Base-by-base conservation (phyloP, 371 early-diverging fungal genomes). In the Apophysomyces sp. region DNA sequence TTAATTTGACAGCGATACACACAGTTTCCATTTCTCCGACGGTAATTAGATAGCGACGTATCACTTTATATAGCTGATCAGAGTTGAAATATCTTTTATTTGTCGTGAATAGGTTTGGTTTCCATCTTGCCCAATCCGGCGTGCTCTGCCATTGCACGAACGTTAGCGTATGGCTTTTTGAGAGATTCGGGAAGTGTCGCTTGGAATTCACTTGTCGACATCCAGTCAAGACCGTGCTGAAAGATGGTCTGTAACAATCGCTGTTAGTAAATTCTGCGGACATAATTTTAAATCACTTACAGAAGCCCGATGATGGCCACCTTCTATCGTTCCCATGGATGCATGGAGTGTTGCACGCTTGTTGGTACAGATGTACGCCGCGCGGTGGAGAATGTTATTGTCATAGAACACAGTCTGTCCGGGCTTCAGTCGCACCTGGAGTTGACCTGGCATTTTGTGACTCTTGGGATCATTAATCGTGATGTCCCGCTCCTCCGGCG, bases 391-490 rank as follows among this genome's bases (percentile, higher is more conserved):
- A 52, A 84, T 81, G 60, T 84, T 84, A 57, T 80, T 84, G 60
- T 84, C 80, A 52, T 84, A 84, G 60, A 84, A 84, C 13, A 84
- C 82, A 7, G 84, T 84, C 65, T 84, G 82, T 29, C 84, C 84
- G 13, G 84, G 77, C 57, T 76, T 77, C 18, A 84, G 41, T 7
- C 57, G 58, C 0, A 84, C 80, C 28, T 67, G 72, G 3, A 81
- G 57, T 51, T 71, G 66, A 28, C 71, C 79, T 9, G 84, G 84
- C 84, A 84, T 84, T 4, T 70, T 63, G 37, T 44, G 68, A 39
- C 75, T 72, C 65, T 76, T 72, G 31, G 84, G 82, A 61, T 84
- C 79, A 51, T 80, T 67, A 26, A 80, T 71, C 28, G 80, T 80
- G 31, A 81, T 71, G 11, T 72, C 67, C 16, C 84, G 73, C 44